Conservation (phyloP, 2,329 filamentous ascomycete genomes). For the Myrmaecium sp. region DNA sequence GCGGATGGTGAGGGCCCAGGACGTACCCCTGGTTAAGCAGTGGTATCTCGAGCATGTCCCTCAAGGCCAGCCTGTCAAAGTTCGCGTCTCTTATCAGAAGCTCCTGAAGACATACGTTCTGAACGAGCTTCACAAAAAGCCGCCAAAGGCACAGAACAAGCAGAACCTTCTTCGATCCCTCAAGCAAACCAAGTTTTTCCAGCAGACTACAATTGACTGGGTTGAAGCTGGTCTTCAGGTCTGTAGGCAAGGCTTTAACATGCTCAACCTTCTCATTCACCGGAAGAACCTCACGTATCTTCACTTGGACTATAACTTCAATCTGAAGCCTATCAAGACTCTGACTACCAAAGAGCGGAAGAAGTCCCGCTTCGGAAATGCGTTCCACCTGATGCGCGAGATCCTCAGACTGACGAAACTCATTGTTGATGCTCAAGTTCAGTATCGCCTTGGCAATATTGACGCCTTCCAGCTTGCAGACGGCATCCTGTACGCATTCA, state of each 20-base stretch:
- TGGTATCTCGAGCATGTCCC: conserved; percentile 97
- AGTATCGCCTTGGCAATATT: conserved; percentile 93
- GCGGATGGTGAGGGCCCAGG: conserved; percentile 89
- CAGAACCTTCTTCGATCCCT: conserved; percentile 79
- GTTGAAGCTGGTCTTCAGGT: conserved; percentile 97
- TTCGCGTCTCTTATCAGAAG: conserved; percentile 96
- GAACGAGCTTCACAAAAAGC: conserved; percentile 92
- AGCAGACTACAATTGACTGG: conserved; percentile 98
- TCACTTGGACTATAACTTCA: conserved; percentile 99
- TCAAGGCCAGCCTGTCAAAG: conserved; percentile 81
- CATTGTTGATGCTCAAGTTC: conserved; percentile 95
- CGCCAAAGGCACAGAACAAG: conserved; percentile 87
- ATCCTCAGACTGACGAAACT: conserved; percentile 91
- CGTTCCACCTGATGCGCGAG: conserved; percentile 97
- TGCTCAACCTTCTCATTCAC: conserved; percentile 94
- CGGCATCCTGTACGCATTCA: conserved; percentile 98
- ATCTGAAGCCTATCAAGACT: conserved; percentile 96
- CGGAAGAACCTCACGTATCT: conserved; percentile 97
- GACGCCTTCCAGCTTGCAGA: conserved; percentile 97
- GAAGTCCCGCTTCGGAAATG: conserved; percentile 97
- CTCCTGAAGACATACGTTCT: conserved; percentile 88
- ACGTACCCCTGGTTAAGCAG: conserved; percentile 92
- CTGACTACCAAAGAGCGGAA: conserved; percentile 97
- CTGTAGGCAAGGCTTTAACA: conserved; percentile 96
- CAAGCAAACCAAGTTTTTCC: conserved; percentile 97